These are phyloP conservation scores for Porphyrellus cyaneotinctus DNA, from an alignment of 768 basidiomycete species.

Conservation along the genomic window DNA sequence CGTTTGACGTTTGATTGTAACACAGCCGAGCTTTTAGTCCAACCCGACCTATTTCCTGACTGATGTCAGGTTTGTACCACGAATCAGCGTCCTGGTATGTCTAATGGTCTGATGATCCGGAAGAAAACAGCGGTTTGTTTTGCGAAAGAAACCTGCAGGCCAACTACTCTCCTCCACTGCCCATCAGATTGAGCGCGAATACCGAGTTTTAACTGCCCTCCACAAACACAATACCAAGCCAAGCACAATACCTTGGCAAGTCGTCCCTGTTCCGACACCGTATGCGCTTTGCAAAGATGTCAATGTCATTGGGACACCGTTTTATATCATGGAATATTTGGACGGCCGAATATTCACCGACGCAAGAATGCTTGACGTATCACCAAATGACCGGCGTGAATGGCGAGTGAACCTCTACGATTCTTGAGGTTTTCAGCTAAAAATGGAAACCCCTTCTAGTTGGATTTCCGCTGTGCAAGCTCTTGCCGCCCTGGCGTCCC, in stretches of 20 bases:
- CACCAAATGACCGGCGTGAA: conserved; percentile 57
- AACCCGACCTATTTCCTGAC: conserved; percentile 96
- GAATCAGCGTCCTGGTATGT: neutral
- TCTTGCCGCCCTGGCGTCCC: conserved; percentile 62
- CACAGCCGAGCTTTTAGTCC: conserved; percentile 48
- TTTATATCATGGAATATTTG: conserved; percentile 96
- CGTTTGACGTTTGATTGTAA: conserved; percentile 1
- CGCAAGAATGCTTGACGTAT: conserved; percentile 65
- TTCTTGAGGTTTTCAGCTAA: neutral
- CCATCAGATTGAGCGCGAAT: conserved; percentile 95
- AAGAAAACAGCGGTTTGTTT: conserved; percentile 65
- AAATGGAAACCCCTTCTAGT: conserved; percentile 34
- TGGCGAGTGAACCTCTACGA: conserved; percentile 47
- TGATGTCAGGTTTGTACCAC: conserved; percentile 55
- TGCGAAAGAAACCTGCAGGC: conserved; percentile 92
- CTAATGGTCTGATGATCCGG: neutral
- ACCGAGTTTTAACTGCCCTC: conserved; percentile 71
- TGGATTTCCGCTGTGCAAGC: conserved; percentile 76
- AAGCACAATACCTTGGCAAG: conserved; percentile 44
- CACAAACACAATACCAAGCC: conserved; percentile 63
- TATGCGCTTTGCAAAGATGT: conserved; percentile 79
- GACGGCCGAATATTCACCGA: conserved; percentile 94
- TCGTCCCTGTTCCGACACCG: conserved; percentile 83
- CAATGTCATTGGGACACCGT: conserved; percentile 77
- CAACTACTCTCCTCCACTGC: conserved; percentile 85